Evolutionary conservation across 495 filamentous ascomycete species (phyloP), one percentile per base, ranked within the genome.

Genomic region (Hypoxylon fuscum): DNA sequence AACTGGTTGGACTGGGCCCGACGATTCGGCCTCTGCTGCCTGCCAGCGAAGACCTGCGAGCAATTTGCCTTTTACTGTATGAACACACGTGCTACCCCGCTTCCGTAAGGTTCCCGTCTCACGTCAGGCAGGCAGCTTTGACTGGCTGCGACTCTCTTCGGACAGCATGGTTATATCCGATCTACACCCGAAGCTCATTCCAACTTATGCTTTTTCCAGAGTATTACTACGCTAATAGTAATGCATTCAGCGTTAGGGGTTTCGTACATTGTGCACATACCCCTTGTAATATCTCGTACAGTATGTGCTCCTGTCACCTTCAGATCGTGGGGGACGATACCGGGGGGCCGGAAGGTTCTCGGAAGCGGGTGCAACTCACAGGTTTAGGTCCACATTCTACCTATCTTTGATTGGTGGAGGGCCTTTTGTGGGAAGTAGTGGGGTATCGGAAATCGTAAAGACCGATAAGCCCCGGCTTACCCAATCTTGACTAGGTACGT

Each of bases 201-300:
- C n/a, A n/a, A 15, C 1, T 15, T 29, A 12, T 55, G 52, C 45
- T 42, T 45, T 41, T 47, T 45, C 27, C 20, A 25, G 43, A 10
- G 49, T 54, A 55, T 64, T 59, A 49, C 61, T 59, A 64, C 55
- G 17, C 49, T 54, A 61, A 61, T 61, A 61, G 49, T 50, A 64
- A 59, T 64, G 43, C 31, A 43, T 18, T 8, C 21, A 23, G 20
- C 21, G 21, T 25, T 25, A 12, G 20, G n/a, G 41, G 18, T 20
- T 43, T 25, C 12, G 21, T 43, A 43, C 41, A 12, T 23, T 9
- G 9, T 23, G 21, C 23, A 22, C 11, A 21, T 42, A 42, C 22
- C 41, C 20, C 41, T 43, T 40, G 17, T 40, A 40, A 14, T 15
- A 7, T 38, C 25, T 20, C 31, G 34, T 44, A 54, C 58, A 55